Percentiles rank a stretch among this genome's conserved stretches.
Conservation (phyloP, 2,329 filamentous ascomycete genomes). For the Sporothrix pseudoabietina region DNA sequence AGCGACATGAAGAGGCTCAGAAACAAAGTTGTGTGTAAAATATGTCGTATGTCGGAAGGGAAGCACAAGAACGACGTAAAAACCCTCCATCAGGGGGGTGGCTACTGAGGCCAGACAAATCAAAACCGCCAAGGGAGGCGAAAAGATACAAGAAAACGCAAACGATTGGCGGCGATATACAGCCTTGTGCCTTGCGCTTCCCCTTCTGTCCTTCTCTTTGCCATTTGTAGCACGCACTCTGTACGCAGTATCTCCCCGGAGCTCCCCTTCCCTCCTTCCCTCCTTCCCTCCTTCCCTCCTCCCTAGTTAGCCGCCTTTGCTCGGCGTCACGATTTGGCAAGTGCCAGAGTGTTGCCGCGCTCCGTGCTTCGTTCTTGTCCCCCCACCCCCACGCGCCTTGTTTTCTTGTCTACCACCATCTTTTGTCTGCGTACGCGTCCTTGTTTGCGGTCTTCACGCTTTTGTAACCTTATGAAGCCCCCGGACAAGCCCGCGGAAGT, state of each 20-base stretch:
- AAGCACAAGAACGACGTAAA: neutral
- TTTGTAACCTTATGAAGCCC: neutral
- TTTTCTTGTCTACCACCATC: neutral
- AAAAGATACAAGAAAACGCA: neutral
- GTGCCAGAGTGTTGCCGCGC: neutral
- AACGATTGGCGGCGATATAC: neutral
- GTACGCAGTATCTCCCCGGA: neutral
- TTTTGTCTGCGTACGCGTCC: neutral
- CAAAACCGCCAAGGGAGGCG: constrained; percentile 15
- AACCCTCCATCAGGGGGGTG: neutral
- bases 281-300: neutral
- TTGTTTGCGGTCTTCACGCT: too few species aligned
- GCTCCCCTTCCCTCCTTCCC: neutral
- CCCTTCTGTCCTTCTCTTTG: neutral
- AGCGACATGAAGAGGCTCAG: neutral
- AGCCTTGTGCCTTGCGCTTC: constrained; percentile 12
- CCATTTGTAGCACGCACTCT: neutral
- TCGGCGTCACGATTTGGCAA: neutral
- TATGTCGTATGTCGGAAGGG: neutral
- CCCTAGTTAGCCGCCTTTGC: neutral
- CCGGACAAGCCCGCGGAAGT: neutral
- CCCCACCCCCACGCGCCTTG: neutral
- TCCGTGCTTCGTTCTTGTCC: neutral
- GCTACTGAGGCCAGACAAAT: constrained; percentile 1
- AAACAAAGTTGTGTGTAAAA: neutral